These are phyloP conservation scores for Penicillium mononematosum DNA, from an alignment of 495 filamentous ascomycete species.

Conservation along the genomic window DNA sequence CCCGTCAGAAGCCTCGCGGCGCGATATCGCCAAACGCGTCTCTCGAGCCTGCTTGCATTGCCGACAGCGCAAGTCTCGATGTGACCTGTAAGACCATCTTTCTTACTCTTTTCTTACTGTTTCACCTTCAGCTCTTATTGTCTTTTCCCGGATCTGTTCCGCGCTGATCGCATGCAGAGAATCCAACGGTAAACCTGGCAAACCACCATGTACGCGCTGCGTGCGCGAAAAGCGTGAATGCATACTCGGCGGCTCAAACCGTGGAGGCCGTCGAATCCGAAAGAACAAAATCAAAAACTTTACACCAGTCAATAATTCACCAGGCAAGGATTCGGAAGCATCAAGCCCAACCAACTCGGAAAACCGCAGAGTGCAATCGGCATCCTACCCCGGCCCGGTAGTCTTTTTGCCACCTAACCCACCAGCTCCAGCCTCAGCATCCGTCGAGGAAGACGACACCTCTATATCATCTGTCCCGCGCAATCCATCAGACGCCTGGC, in stretches of 20 bases:
- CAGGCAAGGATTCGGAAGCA: conserved; percentile 29
- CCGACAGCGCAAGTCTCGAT: conserved; percentile 61
- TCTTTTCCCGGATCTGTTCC: conserved; percentile 16
- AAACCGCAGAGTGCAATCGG: conserved; percentile 25
- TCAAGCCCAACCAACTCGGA: conserved; percentile 34
- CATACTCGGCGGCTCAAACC: conserved; percentile 59
- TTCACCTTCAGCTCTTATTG: neutral
- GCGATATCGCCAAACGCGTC: conserved; percentile 51
- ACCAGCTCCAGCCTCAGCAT: conserved; percentile 26
- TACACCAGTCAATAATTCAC: conserved; percentile 32
- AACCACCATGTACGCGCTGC: conserved; percentile 59
- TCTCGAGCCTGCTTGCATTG: conserved; percentile 63
- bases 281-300: conserved; percentile 49
- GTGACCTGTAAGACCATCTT: conserved; percentile 54
- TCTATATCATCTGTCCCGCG: conserved; percentile 44
- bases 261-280: conserved; percentile 60
- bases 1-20: conserved; percentile 4
- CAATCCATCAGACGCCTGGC: conserved; percentile 52
- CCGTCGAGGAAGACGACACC: conserved; percentile 43
- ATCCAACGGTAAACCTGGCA: conserved; percentile 24
- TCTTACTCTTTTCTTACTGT: neutral
- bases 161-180: conserved; percentile 19
- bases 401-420: conserved; percentile 41
- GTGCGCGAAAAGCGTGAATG: conserved; percentile 59
- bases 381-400: conserved; percentile 39